Evolutionary conservation across 2,329 filamentous ascomycete species (phyloP), one percentile per base, ranked within the genome.

Genomic region (Apiospora kogelbergensis): DNA sequence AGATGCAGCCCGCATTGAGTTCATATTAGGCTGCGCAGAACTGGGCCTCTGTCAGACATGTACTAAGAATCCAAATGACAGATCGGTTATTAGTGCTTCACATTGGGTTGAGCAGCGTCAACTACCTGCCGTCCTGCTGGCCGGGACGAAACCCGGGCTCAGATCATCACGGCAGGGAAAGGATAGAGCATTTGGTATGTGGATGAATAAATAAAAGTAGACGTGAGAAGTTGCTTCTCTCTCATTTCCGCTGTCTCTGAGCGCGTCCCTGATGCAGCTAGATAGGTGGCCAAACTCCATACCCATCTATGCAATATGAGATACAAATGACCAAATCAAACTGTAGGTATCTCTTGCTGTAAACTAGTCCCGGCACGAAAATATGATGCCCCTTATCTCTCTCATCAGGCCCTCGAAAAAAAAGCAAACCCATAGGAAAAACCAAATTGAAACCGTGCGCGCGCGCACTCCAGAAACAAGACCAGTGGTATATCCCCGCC

Each of bases 401-500:
- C 53, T 60, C 53, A 10, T n/a, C 53, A 20, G 30, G 53, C 53
- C 30, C n/a, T 37, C 30, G 10, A 48, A 60, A 60, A 48, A 60
- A 60, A 60, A 60, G 53, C 53, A 60, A 60, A 60, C 17, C 53
- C 53, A 6, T n/a, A 37, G 53, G 30, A 60, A 60, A 60, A 60
- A 37, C 26, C 30, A 60, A 60, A 22, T 9, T 57, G 48, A 57
- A 53, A 57, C 48, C 48, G 30, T 60, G 53, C 53, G 53, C 53
- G 53, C 53, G 17, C 53, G 17, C 48, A 37, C 30, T 20, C 46
- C 33, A 46, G 30, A 33, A 57, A 57, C 53, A 60, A 37, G 53
- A 60, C 53, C 67, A 63, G 37, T 68, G 67, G 67, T 68, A 68
- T 68, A 63, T 68, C 57, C 41, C 41, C 63, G 45, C 30, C 30